Base-by-base conservation (phyloP, 2,329 filamentous ascomycete genomes). In the Calonectria naviculata region DNA sequence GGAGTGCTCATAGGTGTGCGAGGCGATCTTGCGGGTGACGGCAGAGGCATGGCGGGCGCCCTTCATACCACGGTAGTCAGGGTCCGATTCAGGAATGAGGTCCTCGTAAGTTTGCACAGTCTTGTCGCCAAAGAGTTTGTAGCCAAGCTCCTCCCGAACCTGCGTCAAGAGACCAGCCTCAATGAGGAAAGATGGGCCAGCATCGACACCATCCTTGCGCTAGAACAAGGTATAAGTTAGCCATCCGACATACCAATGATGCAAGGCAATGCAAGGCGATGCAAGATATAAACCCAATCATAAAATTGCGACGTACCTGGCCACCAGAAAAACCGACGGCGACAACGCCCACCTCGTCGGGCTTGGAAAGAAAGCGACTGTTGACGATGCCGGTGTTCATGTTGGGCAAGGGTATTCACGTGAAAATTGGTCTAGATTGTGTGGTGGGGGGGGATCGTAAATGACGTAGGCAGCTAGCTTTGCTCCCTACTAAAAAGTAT, bases 251-350 rank as follows among this genome's bases (percentile, higher is more conserved):
- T 15, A 31, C 12, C 31, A 41, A 46, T 38, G 9, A 58, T 19
- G 24, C 9, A 34, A 21, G 26, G 26, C 4, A 38, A n/a, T n/a
- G n/a, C n/a, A n/a, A n/a, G n/a, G n/a, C n/a, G n/a, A n/a, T n/a
- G 17, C n/a, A 64, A 36, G 31, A 38, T 31, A 61, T 9, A 38
- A 44, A 60, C n/a, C n/a, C n/a, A n/a, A 36, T 36, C 34, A 36
- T 58, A 46, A n/a, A n/a, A 58, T n/a, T 26, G 8, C 26, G 6
- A 79, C 88, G 78, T 91, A 97, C 95, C 91, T 98, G 97, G 68
- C 97, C 97, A 76, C 96, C 96, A 65, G 95, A 97, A 87, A 98
- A 99, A 73, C 96, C 96, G 42, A 98, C 97, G 61, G 96, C 95
- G 42, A 98, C 95, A 68, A 99, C 90, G 73, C 96, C 97, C 74